A percentile compares a stretch with the other conserved stretches of the same genome.
Evolutionary conservation across 805 yeast species (phyloP).

Genomic region (Suhomyces kilbournensis): DNA sequence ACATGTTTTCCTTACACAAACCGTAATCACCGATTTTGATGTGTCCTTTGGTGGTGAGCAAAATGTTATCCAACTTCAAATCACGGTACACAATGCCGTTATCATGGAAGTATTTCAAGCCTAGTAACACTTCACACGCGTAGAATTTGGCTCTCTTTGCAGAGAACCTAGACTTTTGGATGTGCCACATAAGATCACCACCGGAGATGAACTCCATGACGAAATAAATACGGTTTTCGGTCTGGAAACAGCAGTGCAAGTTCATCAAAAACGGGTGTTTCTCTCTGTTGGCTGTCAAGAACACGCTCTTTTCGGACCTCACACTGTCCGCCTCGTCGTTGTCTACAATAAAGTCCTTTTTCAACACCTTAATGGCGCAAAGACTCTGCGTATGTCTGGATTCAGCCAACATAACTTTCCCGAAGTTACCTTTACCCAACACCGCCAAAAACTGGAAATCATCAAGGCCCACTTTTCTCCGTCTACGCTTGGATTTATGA

Average conservation of each 20-base stretch:
- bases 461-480: constrained; percentile 84
- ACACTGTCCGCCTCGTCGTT: constrained; percentile 96
- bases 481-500: constrained; percentile 34
- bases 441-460: constrained; percentile 94
- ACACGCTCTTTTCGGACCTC: constrained; percentile 90
- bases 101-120: constrained; percentile 89
- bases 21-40: constrained; percentile 97
- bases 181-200: constrained; percentile 99
- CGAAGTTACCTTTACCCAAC: constrained; percentile 97
- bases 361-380: constrained; percentile 95
- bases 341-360: constrained; percentile 92
- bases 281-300: constrained; percentile 76
- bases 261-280: constrained; percentile 91
- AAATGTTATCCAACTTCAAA: constrained; percentile 89
- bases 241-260: constrained; percentile 93
- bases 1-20: constrained; percentile 90
- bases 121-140: constrained; percentile 93
- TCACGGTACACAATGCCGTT: constrained; percentile 96
- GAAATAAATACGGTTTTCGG: constrained; percentile 94
- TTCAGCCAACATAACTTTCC: constrained; percentile 97
- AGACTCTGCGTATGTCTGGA: constrained; percentile 75
- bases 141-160: constrained; percentile 93
- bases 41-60: constrained; percentile 87
- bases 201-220: constrained; percentile 98
- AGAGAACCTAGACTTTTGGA: constrained; percentile 86